Conservation (phyloP, 495 filamentous ascomycete species). For the Daldinia bambusicola region DNA sequence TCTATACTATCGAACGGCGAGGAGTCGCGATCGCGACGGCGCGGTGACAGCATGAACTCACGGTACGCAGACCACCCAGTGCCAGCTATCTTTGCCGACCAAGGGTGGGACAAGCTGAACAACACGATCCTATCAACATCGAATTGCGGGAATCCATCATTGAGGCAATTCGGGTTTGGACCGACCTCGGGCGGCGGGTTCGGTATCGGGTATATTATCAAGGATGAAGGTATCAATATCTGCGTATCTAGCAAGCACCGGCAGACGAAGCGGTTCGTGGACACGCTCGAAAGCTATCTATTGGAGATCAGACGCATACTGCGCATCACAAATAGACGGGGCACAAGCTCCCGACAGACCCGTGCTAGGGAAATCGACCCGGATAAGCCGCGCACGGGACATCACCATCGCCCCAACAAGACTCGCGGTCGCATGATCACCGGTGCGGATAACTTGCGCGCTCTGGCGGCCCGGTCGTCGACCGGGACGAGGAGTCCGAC, state of each 20-base stretch:
- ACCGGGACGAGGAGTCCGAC: conserved; percentile 60
- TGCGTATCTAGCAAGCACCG: conserved; percentile 92
- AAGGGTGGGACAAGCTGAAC: conserved; percentile 94
- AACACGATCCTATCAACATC: conserved; percentile 94
- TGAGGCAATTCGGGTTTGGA: conserved; percentile 96
- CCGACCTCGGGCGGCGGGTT: conserved; percentile 95
- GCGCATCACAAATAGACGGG: conserved; percentile 68
- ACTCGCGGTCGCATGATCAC: conserved; percentile 67
- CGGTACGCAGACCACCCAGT: conserved; percentile 59
- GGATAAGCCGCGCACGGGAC: conserved; percentile 35
- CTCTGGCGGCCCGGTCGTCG: conserved; percentile 51
- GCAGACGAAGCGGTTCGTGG: conserved; percentile 89
- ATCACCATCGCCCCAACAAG: conserved; percentile 55
- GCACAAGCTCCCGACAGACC: conserved; percentile 44
- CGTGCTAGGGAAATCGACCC: conserved; percentile 59
- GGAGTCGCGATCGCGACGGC: conserved; percentile 41
- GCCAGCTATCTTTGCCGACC: conserved; percentile 85
- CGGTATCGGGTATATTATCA: conserved; percentile 99
- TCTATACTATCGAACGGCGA: conserved; percentile 52
- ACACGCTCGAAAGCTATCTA: conserved; percentile 88
- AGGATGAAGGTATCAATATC: conserved; percentile 91
- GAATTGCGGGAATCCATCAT: conserved; percentile 98
- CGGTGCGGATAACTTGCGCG: conserved; percentile 52
- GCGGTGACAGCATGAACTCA: conserved; percentile 53
- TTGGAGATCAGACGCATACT: conserved; percentile 88